Evolutionary conservation across 2,329 filamentous ascomycete species (phyloP), one percentile per base, ranked within the genome.

Genomic region (Amphichorda felina): DNA sequence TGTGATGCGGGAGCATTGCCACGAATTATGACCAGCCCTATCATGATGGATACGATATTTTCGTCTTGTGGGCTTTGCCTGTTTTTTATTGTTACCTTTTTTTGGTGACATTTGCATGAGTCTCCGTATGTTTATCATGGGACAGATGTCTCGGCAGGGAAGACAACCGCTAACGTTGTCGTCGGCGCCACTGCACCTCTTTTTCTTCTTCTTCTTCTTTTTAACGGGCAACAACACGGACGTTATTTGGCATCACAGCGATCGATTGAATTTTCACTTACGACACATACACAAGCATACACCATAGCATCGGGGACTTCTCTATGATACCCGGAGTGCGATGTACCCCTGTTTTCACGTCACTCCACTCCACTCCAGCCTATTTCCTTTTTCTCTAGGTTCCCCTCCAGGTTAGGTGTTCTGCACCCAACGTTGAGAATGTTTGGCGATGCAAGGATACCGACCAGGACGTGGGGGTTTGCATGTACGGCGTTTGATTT

Each of bases 311-410:
- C 41, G 50, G 50, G 53, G 49, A 50, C 42, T 45, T 51, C 42
- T 50, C 41, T 33, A 53, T 52, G 57, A 60, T 60, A 60, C 57
- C 57, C 57, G 55, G 57, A 59, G 55, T 55, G 54, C 55, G 51
- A 52, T 45, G 34, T 47, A 47, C 50, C 47, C 43, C 47, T 40
- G 44, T 48, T 44, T 50, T 50, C 44, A 51, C 44, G 50, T 55
- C 53, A 54, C 50, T 56, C 55, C 56, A 59, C 56, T 56, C 56
- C 36, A 30, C 50, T 50, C 46, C 34, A 43, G n/a, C n/a, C n/a
- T n/a, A 13, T 53, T 51, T 45, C 41, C 42, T 47, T 48, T 36
- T 31, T 41, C 39, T 37, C 8, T 38, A 18, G 21, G 8, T 17
- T 38, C 39, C 43, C 16, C 10, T 38, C 19, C 36, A 9, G 13